Conservation (phyloP, 2,329 filamentous ascomycete genomes). For the Akanthomyces uredinophilus region DNA sequence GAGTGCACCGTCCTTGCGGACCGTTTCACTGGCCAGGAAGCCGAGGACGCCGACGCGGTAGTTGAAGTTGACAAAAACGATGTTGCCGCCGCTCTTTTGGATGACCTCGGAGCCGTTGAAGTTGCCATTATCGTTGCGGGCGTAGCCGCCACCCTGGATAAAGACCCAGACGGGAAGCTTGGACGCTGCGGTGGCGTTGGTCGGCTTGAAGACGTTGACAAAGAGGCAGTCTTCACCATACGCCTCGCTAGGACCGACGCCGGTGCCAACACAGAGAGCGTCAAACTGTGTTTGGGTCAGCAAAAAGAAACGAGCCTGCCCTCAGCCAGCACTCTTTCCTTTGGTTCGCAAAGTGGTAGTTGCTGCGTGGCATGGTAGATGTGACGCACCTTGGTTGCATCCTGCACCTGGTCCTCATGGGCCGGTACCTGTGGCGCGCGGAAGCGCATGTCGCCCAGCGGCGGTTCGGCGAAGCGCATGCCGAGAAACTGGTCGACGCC, state of each 20-base stretch:
- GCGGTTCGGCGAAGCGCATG: constrained; percentile 48
- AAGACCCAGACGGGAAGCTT: constrained; percentile 37
- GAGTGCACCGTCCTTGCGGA: constrained; percentile 50
- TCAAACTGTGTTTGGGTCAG: constrained; percentile 32
- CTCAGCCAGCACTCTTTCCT: not conserved
- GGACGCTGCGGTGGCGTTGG: constrained; percentile 21
- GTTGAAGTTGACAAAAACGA: constrained; percentile 57
- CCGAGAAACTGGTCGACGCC: constrained; percentile 43
- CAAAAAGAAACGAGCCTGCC: not conserved
- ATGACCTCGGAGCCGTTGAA: constrained; percentile 47
- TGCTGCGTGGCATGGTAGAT: not conserved
- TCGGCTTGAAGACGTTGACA: constrained; percentile 44
- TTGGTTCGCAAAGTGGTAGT: not conserved
- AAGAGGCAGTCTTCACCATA: constrained; percentile 42
- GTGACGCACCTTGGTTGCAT: constrained; percentile 30
- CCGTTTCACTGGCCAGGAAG: constrained; percentile 54
- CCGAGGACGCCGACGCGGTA: constrained; percentile 59
- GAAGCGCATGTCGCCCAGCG: constrained; percentile 46
- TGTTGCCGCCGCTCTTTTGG: constrained; percentile 35
- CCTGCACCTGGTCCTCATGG: constrained; percentile 27
- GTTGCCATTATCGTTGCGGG: constrained; percentile 43
- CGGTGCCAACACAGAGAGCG: constrained; percentile 37
- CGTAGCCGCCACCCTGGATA: constrained; percentile 44
- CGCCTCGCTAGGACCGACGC: constrained; percentile 22
- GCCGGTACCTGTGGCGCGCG: constrained; percentile 42